Base-by-base conservation (phyloP, 768 basidiomycete species). In the Pleurotus giganteus region DNA sequence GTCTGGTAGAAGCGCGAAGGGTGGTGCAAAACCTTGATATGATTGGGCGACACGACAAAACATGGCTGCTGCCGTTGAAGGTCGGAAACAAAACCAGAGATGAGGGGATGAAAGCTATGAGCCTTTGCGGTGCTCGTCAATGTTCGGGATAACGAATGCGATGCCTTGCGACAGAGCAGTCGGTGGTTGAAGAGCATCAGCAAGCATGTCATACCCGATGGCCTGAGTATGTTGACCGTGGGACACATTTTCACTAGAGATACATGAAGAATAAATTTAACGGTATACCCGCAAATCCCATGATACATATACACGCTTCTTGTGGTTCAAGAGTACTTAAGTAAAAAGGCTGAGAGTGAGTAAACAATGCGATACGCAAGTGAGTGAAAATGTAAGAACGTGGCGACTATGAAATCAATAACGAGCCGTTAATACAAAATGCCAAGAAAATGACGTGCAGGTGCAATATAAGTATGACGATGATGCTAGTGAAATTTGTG, bases 1-100 rank as follows among this genome's bases (percentile, higher is more conserved):
- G 64, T 60, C 3, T 57, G 54, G 64, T 86, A 81, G 61, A 92
- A 93, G 24, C 82, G 71, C 11, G 69, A 59, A 0, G 91, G 91
- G 34, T 77, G 70, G 23, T 69, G 68, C 54, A 91, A 71, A 2
- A 92, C 73, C 9, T 70, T 70, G 24, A 91, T 72, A 49, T 79
- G 72, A 28, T 74, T 59, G 1, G 81, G 69, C 17, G 74, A 54
- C 4, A 84, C 60, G 0, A 71, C 57, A 49, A 88, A 79, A 47
- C 69, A 69, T 23, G 86, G 86, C 46, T 80, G 81, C 9, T 61
- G 66, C 21, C 65, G 62, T 24, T 66, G 63, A 26, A 83, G 64
- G 8, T 65, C 57, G 19, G 66, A 56, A 0, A 72, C 63, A 54
- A 81, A 72, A 28, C 70, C 71, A 34, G 67, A 67, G 36, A 79